phyloP scores from a whole-genome alignment of 805 yeast species.

The Isabelozyma rhagii region DNA sequence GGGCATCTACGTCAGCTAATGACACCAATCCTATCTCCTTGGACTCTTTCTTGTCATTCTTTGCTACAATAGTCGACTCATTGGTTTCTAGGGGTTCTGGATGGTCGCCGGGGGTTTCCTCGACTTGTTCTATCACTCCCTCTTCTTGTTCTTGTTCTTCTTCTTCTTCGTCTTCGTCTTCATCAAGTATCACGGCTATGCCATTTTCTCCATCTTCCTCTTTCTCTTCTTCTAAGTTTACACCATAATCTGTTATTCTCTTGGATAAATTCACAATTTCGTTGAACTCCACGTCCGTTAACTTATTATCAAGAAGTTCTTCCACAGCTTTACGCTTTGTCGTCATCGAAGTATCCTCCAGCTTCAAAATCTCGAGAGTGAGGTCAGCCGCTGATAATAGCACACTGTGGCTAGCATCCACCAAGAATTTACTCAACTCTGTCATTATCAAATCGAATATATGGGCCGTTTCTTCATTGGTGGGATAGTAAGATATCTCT shows the following conservation, averaged over 20 bases:
- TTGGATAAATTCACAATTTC: constrained; percentile 43
- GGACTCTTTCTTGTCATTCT: constrained; percentile 7
- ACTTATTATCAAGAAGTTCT: constrained; percentile 36
- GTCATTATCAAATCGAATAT: constrained; percentile 56
- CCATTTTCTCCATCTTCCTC: constrained; percentile 28
- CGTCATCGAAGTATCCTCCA: constrained; percentile 39
- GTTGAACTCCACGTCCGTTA: constrained; percentile 45
- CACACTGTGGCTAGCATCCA: constrained; percentile 75
- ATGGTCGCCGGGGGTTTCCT: constrained; percentile 14
- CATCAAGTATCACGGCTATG: constrained; percentile 44
- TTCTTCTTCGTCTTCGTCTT: constrained; percentile 28
- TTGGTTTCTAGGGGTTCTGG: constrained; percentile 7
- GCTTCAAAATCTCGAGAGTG: constrained; percentile 52
- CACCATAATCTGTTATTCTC: constrained; percentile 50
- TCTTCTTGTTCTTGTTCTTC: constrained; percentile 22
- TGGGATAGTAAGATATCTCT: constrained; percentile 60
- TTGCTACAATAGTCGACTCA: not conserved
- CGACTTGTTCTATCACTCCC: constrained; percentile 20
- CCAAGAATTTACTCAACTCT: constrained; percentile 55
- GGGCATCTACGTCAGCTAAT: constrained; percentile 22
- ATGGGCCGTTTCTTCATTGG: constrained; percentile 47
- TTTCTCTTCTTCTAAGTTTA: constrained; percentile 8
- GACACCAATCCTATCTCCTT: constrained; percentile 3
- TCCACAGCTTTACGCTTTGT: constrained; percentile 51
- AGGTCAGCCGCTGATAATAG: constrained; percentile 71